These are phyloP conservation scores for Filosporella fistucella DNA, from an alignment of 495 filamentous ascomycete species.

Conservation along the genomic window DNA sequence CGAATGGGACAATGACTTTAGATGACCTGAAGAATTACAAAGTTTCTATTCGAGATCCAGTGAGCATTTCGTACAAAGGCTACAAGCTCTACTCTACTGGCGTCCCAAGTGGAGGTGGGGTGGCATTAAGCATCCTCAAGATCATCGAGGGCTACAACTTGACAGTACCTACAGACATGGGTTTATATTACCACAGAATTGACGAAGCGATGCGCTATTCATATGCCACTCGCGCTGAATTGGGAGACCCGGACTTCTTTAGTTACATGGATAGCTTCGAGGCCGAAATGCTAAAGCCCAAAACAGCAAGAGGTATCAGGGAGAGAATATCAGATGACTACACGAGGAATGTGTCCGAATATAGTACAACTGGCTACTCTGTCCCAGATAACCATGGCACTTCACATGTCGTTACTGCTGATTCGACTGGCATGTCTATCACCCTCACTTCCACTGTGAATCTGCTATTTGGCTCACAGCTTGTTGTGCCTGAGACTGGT, in stretches of 20 bases:
- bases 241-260: conserved; percentile 79
- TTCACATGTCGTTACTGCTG: conserved; percentile 67
- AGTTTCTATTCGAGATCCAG: conserved; percentile 52
- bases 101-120: conserved; percentile 69
- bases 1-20: conserved; percentile 79
- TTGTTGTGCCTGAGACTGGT: conserved; percentile 78
- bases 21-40: conserved; percentile 69
- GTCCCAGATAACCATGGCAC: conserved; percentile 67
- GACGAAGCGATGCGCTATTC: conserved; percentile 85
- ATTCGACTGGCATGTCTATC: conserved; percentile 64
- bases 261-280: conserved; percentile 58
- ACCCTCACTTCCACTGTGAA: conserved; percentile 81
- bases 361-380: conserved; percentile 60
- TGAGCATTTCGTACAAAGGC: conserved; percentile 66
- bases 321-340: conserved; percentile 61
- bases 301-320: conserved; percentile 53
- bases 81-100: conserved; percentile 63
- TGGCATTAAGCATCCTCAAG: conserved; percentile 70
- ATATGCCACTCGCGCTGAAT: conserved; percentile 63
- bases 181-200: conserved; percentile 71
- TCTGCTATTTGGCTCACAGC: conserved; percentile 69
- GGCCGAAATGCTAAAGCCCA: conserved; percentile 55
- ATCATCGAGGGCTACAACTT: conserved; percentile 65
- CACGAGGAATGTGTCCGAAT: conserved; percentile 65
- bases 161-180: conserved; percentile 31